phyloP scores from a whole-genome alignment of 2,329 filamentous ascomycete species.

The Fusarium subglutinans region DNA sequence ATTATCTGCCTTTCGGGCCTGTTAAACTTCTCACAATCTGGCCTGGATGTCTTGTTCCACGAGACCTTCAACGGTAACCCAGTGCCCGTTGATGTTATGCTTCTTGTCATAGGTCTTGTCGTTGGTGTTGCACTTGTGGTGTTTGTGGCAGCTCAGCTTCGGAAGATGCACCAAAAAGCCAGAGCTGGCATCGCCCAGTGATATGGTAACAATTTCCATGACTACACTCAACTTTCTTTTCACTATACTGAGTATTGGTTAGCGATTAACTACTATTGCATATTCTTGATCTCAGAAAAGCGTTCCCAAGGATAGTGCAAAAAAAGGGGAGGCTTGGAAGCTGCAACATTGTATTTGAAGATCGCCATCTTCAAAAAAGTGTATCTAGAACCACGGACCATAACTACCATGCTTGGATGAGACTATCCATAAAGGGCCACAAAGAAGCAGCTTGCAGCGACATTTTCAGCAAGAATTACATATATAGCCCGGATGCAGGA shows the following conservation, averaged over 20 bases:
- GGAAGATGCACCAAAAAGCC: conserved; percentile 45
- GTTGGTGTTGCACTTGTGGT: conserved; percentile 73
- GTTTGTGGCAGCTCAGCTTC: conserved; percentile 66
- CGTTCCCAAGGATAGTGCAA: neutral
- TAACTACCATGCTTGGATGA: neutral
- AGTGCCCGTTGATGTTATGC: conserved; percentile 76
- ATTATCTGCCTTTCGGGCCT: conserved; percentile 88
- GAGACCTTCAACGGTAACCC: conserved; percentile 76
- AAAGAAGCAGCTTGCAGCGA: neutral
- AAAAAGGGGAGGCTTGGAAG: neutral
- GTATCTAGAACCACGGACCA: neutral
- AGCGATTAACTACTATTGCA: neutral
- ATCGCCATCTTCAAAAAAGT: neutral
- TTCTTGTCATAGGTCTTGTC: conserved; percentile 68
- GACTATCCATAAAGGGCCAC: neutral
- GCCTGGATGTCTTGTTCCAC: conserved; percentile 81
- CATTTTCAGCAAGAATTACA: neutral
- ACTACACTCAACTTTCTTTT: neutral
- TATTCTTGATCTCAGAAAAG: neutral
- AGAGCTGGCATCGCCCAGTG: conserved; percentile 38
- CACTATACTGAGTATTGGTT: neutral
- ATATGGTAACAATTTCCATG: neutral
- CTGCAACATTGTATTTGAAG: neutral
- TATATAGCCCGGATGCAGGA: neutral
- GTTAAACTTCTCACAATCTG: conserved; percentile 85